These are phyloP conservation scores for Phytopythium helicoides DNA, from an alignment of 352 stramenopile species.

Conservation along the genomic window DNA sequence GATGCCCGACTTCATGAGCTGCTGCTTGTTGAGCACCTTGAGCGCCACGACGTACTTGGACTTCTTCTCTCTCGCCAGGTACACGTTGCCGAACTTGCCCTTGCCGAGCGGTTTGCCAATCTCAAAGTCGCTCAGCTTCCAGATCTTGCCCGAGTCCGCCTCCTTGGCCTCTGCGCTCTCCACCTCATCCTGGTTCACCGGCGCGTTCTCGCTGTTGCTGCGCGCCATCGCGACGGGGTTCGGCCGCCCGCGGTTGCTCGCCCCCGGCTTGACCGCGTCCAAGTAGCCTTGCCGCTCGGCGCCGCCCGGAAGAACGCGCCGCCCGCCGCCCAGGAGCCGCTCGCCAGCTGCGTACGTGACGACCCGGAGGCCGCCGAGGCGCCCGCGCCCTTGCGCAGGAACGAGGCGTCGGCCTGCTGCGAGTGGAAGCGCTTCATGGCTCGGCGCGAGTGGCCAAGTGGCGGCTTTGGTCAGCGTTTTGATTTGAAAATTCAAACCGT, in stretches of 20 bases:
- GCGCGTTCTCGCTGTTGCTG: not conserved
- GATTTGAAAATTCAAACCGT: conserved; percentile 32
- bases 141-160: conserved; percentile 45
- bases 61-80: conserved; percentile 96
- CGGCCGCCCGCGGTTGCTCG: conserved; percentile 13
- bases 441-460: not conserved
- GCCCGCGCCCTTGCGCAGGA: conserved; percentile 21
- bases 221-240: too few relatives aligned
- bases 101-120: conserved; percentile 98
- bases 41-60: conserved; percentile 99
- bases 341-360: not conserved
- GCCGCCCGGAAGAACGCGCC: conserved; percentile 2
- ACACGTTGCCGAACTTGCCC: conserved; percentile 99
- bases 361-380: not conserved
- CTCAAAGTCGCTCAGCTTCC: conserved; percentile 98
- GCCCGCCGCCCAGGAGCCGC: too few relatives aligned
- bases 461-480: not conserved
- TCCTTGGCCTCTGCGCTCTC: conserved; percentile 11
- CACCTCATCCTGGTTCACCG: not conserved
- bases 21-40: conserved; percentile 98
- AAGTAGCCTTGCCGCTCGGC: not conserved
- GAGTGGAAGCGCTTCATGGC: conserved; percentile 33
- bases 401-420: conserved; percentile 18
- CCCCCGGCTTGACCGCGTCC: conserved; percentile 10
- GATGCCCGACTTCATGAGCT: conserved; percentile 96